Percentiles rank a stretch among this genome's conserved stretches.
These are phyloP conservation scores for Daldinia eschscholtzii DNA, from an alignment of 2,329 filamentous ascomycete species.

Conservation along the genomic window DNA sequence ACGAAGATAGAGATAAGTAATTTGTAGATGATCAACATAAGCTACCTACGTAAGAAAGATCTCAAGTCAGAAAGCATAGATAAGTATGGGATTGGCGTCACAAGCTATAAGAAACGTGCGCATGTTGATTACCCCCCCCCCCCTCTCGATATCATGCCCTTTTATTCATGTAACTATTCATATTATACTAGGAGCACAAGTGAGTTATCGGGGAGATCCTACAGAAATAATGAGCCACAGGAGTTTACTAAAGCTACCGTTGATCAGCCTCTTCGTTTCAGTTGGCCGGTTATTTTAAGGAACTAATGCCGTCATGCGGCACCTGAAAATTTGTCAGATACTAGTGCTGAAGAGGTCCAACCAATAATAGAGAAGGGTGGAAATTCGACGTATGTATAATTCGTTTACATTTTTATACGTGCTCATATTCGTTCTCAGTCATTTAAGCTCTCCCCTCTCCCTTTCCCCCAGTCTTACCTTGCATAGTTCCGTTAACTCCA, in stretches of 20 bases:
- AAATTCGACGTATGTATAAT: slow-evolving; percentile 5
- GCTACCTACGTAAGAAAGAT: neutral
- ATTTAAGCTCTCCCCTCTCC: slow-evolving; percentile 8
- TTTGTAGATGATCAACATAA: neutral
- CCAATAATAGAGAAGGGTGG: neutral
- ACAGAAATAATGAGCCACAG: slow-evolving; percentile 1
- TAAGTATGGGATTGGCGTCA: neutral
- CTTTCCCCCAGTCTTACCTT: neutral
- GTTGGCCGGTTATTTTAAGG: slow-evolving; percentile 10
- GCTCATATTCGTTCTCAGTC: slow-evolving; percentile 4
- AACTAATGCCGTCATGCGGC: slow-evolving; percentile 13
- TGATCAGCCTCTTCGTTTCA: slow-evolving; percentile 6
- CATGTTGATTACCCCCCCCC: neutral
- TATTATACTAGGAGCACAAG: neutral
- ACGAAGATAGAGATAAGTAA: neutral
- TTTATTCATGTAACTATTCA: neutral
- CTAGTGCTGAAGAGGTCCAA: neutral
- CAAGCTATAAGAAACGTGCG: slow-evolving; percentile 6
- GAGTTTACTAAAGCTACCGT: slow-evolving; percentile 7
- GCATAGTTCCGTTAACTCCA: neutral
- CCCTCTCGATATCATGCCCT: neutral
- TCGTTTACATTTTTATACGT: slow-evolving; percentile 6
- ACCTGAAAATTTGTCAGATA: slow-evolving; percentile 1
- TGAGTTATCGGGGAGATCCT: slow-evolving; percentile 1
- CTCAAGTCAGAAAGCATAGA: neutral